phyloP scores from a whole-genome alignment of 2,329 filamentous ascomycete genomes.

The Ophiostoma australiae region DNA sequence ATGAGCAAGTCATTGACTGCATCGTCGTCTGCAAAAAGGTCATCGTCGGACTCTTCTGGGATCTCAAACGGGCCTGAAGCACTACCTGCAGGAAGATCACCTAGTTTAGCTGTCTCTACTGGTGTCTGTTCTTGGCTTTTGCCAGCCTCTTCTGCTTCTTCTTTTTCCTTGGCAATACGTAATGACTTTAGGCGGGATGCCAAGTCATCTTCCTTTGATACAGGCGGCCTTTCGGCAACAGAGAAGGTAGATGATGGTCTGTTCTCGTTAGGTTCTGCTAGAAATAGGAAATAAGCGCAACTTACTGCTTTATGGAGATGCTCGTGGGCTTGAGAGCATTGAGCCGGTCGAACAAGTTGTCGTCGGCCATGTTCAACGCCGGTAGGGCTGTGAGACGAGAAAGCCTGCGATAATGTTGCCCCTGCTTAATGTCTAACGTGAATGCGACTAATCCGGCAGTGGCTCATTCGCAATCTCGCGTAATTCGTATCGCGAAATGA shows the following conservation, averaged over 20 bases:
- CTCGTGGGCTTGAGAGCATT: conserved; percentile 47
- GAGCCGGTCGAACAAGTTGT: conserved; percentile 48
- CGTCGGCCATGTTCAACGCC: background rate
- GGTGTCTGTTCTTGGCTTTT: background rate
- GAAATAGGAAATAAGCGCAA: background rate
- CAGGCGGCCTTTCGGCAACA: conserved; percentile 28
- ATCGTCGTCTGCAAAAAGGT: conserved; percentile 47
- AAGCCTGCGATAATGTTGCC: too few relatives aligned
- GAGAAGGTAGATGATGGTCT: background rate
- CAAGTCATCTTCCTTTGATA: conserved; percentile 48
- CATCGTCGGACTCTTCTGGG: conserved; percentile 35
- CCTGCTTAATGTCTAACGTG: background rate
- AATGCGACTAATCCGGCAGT: background rate
- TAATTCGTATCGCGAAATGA: background rate
- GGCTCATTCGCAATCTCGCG: background rate
- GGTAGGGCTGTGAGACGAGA: background rate
- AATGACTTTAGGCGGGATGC: conserved; percentile 49
- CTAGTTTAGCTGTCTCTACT: background rate
- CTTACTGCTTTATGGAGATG: conserved; percentile 28
- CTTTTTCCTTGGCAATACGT: conserved; percentile 37
- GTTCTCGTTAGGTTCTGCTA: background rate
- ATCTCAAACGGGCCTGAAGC: too few relatives aligned
- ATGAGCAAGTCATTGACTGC: conserved; percentile 50
- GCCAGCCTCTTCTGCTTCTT: background rate
- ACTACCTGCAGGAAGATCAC: background rate